A percentile compares a stretch with the other conserved stretches of the same genome.
Evolutionary conservation across 257 asterid species (phyloP).

Genomic region (Eucommia ulmoides): DNA sequence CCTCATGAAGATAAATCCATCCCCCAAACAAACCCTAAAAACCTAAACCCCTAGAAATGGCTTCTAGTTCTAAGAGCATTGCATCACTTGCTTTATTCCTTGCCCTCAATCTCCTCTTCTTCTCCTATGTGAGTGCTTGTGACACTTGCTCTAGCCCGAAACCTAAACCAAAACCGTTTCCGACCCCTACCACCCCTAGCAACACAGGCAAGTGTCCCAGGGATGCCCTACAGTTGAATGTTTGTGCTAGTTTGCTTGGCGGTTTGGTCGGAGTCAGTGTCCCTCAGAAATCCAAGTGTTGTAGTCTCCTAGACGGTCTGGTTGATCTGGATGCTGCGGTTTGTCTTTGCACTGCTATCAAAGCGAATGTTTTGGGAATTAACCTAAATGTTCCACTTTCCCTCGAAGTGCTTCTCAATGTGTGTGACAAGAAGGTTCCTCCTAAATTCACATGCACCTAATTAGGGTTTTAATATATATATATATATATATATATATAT

Average conservation of each 20-base stretch:
- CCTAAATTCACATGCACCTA: slow-evolving; percentile 36
- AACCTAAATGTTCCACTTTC: slow-evolving; percentile 46
- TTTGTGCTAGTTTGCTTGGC: slow-evolving; percentile 39
- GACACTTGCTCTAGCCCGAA: slow-evolving; percentile 19
- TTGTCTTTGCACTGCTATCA: slow-evolving; percentile 59
- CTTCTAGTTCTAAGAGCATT: slow-evolving; percentile 21
- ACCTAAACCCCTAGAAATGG: too few relatives aligned
- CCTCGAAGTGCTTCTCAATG: slow-evolving; percentile 33
- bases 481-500: too few relatives aligned
- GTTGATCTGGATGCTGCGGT: slow-evolving; percentile 43
- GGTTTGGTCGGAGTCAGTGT: slow-evolving; percentile 29
- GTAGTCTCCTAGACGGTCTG: slow-evolving; percentile 35
- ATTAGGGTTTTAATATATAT: too few relatives aligned
- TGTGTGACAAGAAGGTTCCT: slow-evolving; percentile 41
- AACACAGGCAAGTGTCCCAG: slow-evolving; percentile 35
- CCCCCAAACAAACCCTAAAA: too few relatives aligned
- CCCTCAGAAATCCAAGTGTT: slow-evolving; percentile 41
- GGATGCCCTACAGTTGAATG: slow-evolving; percentile 46
- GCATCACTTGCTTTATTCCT: slow-evolving; percentile 30
- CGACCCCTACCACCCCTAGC: slow-evolving; percentile 16
- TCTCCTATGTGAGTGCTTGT: slow-evolving; percentile 32
- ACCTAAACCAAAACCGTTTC: slow-evolving; percentile 24
- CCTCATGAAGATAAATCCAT: too few relatives aligned
- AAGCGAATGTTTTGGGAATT: slow-evolving; percentile 47
- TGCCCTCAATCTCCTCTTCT: slow-evolving; percentile 33